Conservation (phyloP, 306 rosid genomes). For the Prosopis cineraria region DNA sequence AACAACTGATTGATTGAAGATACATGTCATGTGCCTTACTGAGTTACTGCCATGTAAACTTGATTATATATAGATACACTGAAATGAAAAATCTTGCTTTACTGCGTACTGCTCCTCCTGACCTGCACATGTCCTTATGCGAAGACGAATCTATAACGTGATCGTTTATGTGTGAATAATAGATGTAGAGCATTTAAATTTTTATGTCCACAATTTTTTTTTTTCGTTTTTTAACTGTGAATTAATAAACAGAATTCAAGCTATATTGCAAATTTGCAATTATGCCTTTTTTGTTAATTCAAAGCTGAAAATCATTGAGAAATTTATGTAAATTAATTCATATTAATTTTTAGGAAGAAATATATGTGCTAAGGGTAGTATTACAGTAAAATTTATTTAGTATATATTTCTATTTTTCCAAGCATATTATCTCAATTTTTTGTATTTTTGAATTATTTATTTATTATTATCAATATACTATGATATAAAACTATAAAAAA, state of each 20-base stretch:
- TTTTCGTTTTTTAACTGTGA: no score
- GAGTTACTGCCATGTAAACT: not conserved
- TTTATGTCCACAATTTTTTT: not conserved
- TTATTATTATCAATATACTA: not conserved
- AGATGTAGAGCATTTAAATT: not conserved
- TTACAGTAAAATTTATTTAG: not conserved
- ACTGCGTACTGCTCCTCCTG: not conserved
- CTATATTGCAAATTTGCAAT: not conserved
- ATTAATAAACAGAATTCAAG: not conserved
- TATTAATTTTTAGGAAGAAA: not conserved
- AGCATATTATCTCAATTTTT: constrained; percentile 16
- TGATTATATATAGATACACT: not conserved
- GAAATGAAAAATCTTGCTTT: not conserved
- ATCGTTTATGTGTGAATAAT: not conserved
- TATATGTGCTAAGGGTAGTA: not conserved
- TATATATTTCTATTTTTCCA: not conserved
- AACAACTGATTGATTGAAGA: not conserved
- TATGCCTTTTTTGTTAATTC: not conserved
- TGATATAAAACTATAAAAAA: no score
- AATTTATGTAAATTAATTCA: not conserved
- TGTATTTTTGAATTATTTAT: not conserved
- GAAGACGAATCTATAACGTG: not conserved
- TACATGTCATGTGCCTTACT: not conserved
- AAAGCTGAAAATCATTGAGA: not conserved
- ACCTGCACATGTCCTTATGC: not conserved